Base-by-base conservation (phyloP, 2,329 filamentous ascomycete species). In the Lachnellula occidentalis region DNA sequence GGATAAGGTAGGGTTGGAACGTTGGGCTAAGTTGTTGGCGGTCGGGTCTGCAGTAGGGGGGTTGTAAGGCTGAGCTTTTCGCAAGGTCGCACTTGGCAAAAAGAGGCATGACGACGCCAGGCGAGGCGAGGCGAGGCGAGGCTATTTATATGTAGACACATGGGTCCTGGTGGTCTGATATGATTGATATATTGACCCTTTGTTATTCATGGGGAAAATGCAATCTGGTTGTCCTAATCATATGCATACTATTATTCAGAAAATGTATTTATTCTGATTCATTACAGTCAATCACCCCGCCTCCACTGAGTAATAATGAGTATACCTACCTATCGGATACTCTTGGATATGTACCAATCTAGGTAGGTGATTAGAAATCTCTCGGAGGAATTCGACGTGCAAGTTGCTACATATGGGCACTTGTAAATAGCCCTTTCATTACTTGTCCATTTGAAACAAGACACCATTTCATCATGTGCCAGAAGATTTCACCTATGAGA, bases 81-180 rank as follows among this genome's bases (percentile, higher is more conserved):
- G 53, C 15, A 34, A 51, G 56, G 39, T 31, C 47, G 51, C 45
- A 15, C 34, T 36, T 24, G 45, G 34, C 50, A 43, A 43, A 39
- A 45, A 50, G 54, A 51, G 53, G 48, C 52, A 46, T 58, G 53
- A 55, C 52, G 55, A 61, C 53, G 56, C 50, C 47, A 31, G 27
- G 27, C 27, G 47, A 57, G 55, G 55, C 53, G 41, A 52, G 53
- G 55, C 50, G 46, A 57, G 55, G 55, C 53, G 41, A 50, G 53
- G 55, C 50, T 57, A 54, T 56, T 39, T 39, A 49, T 47, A 24
- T 47, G 11, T n/a, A 21, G 27, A 19, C n/a, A 14, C 21, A 19
- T 45, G 42, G 6, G 15, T 21, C 22, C 14, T 22, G 42, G 24
- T 19, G 21, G 42, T 22, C 15, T 41, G 37, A 41, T 41, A 15